These are phyloP conservation scores for Neonectria faginata DNA, from an alignment of 2,329 filamentous ascomycete genomes.

Conservation along the genomic window DNA sequence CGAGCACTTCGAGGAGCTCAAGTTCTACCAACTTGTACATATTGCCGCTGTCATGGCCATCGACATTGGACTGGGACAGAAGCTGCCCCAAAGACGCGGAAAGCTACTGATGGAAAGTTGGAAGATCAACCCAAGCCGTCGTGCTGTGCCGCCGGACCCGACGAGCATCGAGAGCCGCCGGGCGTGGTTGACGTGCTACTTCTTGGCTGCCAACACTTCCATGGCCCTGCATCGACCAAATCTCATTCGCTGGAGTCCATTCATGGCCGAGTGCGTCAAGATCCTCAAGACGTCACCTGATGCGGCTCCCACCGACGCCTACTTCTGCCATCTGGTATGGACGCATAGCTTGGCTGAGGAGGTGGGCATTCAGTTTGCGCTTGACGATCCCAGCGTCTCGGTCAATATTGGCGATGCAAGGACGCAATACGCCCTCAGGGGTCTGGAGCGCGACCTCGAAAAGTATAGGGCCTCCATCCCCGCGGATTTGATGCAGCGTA, in stretches of 20 bases:
- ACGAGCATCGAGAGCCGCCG: conserved; percentile 66
- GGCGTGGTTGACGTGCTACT: conserved; percentile 70
- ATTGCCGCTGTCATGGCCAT: conserved; percentile 85
- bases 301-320: conserved; percentile 66
- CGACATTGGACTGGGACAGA: conserved; percentile 79
- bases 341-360: conserved; percentile 75
- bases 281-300: conserved; percentile 66
- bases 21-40: conserved; percentile 90
- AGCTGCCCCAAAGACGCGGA: conserved; percentile 36
- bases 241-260: conserved; percentile 69
- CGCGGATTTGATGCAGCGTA: conserved; percentile 66
- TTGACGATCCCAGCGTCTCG: conserved; percentile 70
- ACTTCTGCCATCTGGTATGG: conserved; percentile 69
- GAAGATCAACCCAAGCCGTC: conserved; percentile 57
- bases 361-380: conserved; percentile 72
- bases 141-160: conserved; percentile 60
- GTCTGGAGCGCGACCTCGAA: conserved; percentile 73
- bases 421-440: conserved; percentile 72
- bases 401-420: conserved; percentile 70
- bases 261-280: conserved; percentile 70
- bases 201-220: conserved; percentile 68
- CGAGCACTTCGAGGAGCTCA: conserved; percentile 85
- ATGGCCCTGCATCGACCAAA: conserved; percentile 72
- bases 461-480: conserved; percentile 69
- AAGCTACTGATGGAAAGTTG: conserved; percentile 46